These are phyloP conservation scores for Stachybotrys chlorohalonatus DNA, from an alignment of 2,329 filamentous ascomycete species.

Conservation along the genomic window DNA sequence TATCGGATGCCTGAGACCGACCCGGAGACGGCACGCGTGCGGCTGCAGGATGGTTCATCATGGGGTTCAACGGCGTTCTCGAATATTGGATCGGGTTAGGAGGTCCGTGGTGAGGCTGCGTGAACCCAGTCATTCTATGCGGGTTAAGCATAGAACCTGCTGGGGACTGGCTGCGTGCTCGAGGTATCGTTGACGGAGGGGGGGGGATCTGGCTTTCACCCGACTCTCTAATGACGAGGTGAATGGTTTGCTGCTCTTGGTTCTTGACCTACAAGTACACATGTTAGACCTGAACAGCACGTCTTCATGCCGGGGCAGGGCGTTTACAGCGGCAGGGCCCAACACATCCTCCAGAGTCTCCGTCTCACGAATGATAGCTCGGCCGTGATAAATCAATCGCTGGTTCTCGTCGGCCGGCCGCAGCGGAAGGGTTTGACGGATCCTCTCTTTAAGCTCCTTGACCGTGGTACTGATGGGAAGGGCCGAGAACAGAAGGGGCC, in stretches of 20 bases:
- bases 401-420: constrained; percentile 46
- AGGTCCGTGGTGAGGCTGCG: constrained; percentile 12
- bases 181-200: constrained; percentile 13
- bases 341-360: constrained; percentile 50
- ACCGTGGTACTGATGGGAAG: constrained; percentile 44
- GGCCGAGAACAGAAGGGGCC: constrained; percentile 38
- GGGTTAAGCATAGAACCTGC: background rate
- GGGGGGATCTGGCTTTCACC: constrained; percentile 12
- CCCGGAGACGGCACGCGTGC: constrained; percentile 21
- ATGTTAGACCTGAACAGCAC: constrained; percentile 9
- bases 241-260: constrained; percentile 40
- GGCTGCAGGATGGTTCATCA: constrained; percentile 15
- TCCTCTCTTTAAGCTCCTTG: constrained; percentile 47
- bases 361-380: constrained; percentile 42
- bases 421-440: constrained; percentile 40
- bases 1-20: background rate
- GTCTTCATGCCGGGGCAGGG: background rate
- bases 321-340: constrained; percentile 41
- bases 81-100: constrained; percentile 18
- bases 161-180: constrained; percentile 11
- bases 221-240: constrained; percentile 40
- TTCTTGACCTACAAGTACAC: constrained; percentile 26
- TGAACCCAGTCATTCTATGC: background rate
- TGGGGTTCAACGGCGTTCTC: constrained; percentile 17
- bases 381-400: constrained; percentile 52